These are phyloP conservation scores for Suillus bovinus DNA, from an alignment of 768 basidiomycete genomes.

Conservation along the genomic window DNA sequence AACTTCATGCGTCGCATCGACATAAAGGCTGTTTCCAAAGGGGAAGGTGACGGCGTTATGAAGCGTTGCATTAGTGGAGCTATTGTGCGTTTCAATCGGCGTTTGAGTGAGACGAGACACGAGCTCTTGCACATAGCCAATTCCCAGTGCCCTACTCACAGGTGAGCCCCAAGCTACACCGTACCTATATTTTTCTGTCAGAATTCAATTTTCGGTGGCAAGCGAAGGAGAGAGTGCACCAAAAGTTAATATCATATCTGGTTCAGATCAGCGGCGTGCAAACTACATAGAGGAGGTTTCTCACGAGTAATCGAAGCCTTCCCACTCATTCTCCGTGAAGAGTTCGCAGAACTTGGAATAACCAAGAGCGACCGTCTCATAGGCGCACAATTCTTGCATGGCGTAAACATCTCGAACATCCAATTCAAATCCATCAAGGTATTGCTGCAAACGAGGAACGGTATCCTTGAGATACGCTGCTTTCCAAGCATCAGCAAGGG, in stretches of 20 bases:
- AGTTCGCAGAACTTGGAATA: constrained; percentile 87
- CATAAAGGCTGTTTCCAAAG: constrained; percentile 68
- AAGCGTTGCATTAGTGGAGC: constrained; percentile 79
- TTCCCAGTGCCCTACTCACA: constrained; percentile 65
- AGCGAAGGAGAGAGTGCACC: constrained; percentile 14
- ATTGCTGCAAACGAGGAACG: constrained; percentile 49
- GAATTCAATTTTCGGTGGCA: neutral
- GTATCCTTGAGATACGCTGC: constrained; percentile 68
- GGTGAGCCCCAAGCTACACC: constrained; percentile 77
- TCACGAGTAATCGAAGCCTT: constrained; percentile 82
- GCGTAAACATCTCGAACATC: constrained; percentile 64
- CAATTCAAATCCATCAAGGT: constrained; percentile 59
- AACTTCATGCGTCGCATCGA: constrained; percentile 86
- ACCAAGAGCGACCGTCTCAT: constrained; percentile 87
- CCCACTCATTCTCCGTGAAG: constrained; percentile 88
- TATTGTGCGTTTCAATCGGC: constrained; percentile 64
- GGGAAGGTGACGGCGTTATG: constrained; percentile 69
- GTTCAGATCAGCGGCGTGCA: neutral
- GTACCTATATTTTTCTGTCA: constrained; percentile 37
- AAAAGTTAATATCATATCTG: constrained; percentile 7
- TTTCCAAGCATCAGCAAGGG: constrained; percentile 63
- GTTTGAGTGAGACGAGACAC: constrained; percentile 78
- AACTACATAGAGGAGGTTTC: constrained; percentile 23
- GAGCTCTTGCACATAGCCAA: constrained; percentile 79
- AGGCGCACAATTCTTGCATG: constrained; percentile 79